Evolutionary conservation across 768 basidiomycete species (phyloP).

Genomic region (Dioszegia crocea): DNA sequence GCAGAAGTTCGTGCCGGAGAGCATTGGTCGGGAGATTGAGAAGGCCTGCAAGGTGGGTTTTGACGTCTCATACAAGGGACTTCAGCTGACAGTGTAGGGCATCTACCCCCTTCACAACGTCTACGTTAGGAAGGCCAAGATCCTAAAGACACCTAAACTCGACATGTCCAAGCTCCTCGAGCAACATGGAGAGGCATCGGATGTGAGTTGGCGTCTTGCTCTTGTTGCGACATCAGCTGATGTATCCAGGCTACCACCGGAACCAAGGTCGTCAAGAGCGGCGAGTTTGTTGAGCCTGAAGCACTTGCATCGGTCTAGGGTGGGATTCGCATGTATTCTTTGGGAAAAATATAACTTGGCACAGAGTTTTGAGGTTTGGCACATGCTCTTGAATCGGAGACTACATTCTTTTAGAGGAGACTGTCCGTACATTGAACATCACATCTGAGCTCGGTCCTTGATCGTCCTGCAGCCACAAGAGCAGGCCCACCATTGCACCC

Average conservation of each 20-base stretch:
- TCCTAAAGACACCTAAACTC: slow-evolving; percentile 95
- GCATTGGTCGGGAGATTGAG: slow-evolving; percentile 98
- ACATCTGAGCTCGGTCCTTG: no score
- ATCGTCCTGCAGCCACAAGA: no score
- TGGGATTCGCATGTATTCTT: slow-evolving; percentile 16
- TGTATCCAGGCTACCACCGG: slow-evolving; percentile 73
- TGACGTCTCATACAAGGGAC: no score
- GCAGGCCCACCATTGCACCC: no score
- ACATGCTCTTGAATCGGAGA: no score
- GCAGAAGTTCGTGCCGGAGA: slow-evolving; percentile 98
- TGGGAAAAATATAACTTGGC: not conserved
- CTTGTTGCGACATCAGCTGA: slow-evolving; percentile 14
- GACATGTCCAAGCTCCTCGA: slow-evolving; percentile 93
- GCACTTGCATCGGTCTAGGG: slow-evolving; percentile 67
- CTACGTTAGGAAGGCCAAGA: slow-evolving; percentile 98
- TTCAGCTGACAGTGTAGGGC: slow-evolving; percentile 55
- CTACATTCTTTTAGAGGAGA: no score
- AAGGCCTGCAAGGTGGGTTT: slow-evolving; percentile 63
- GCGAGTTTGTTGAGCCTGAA: slow-evolving; percentile 96
- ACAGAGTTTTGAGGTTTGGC: no score
- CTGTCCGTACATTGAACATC: no score
- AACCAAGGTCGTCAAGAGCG: slow-evolving; percentile 72
- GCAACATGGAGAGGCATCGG: slow-evolving; percentile 89
- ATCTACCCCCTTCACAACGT: slow-evolving; percentile 99
- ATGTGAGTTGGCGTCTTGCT: slow-evolving; percentile 59